Conservation (phyloP, 2,329 filamentous ascomycete species). For the Neonectria neomacrospora region DNA sequence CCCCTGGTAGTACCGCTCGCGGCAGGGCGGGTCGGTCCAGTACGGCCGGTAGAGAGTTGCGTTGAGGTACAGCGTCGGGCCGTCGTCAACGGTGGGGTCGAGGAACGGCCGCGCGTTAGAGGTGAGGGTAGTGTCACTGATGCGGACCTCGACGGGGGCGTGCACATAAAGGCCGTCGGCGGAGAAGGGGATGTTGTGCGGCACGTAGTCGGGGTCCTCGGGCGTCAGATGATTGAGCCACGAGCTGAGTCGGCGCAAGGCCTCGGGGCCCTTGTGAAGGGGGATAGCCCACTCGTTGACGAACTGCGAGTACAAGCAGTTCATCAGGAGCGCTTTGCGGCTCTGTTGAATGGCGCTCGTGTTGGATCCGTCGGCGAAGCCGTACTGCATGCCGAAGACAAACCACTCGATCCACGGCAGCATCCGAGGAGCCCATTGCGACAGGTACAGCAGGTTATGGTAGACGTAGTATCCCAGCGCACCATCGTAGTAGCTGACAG, state of each 20-base stretch:
- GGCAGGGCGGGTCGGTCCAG: slow-evolving; percentile 79
- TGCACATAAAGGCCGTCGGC: slow-evolving; percentile 84
- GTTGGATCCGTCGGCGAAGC: slow-evolving; percentile 77
- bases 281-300: slow-evolving; percentile 99
- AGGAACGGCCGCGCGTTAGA: slow-evolving; percentile 60
- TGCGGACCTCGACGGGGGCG: slow-evolving; percentile 91
- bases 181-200: slow-evolving; percentile 81
- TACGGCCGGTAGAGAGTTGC: slow-evolving; percentile 91
- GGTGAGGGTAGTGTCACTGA: slow-evolving; percentile 72
- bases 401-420: slow-evolving; percentile 95
- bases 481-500: slow-evolving; percentile 82
- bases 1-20: slow-evolving; percentile 82
- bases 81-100: slow-evolving; percentile 75
- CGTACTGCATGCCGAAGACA: slow-evolving; percentile 97
- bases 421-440: slow-evolving; percentile 80
- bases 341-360: slow-evolving; percentile 83
- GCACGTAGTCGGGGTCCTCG: slow-evolving; percentile 71
- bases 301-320: slow-evolving; percentile 97
- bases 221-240: slow-evolving; percentile 79
- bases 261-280: slow-evolving; percentile 85
- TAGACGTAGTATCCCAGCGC: slow-evolving; percentile 88
- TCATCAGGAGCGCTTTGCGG: slow-evolving; percentile 87
- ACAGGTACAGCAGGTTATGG: slow-evolving; percentile 86
- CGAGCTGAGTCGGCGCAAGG: slow-evolving; percentile 81
- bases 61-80: slow-evolving; percentile 87